These are phyloP conservation scores for Medicago ruthenica DNA, from an alignment of 306 rosid species.

Conservation along the genomic window DNA sequence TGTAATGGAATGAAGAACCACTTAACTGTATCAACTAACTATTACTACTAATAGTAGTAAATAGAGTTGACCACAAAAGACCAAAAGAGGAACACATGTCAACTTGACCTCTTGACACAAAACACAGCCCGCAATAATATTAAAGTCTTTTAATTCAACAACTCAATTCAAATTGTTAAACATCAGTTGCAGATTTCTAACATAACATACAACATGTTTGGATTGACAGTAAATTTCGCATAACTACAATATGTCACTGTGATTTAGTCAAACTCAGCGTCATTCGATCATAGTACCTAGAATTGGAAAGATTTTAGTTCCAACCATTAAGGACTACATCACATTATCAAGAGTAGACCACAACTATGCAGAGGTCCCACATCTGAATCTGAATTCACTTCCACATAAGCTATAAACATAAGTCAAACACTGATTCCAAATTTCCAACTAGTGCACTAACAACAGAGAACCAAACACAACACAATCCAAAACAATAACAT, in stretches of 20 bases:
- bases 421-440: constrained; percentile 14
- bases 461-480: constrained; percentile 9
- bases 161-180: not conserved
- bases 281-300: constrained; percentile 34
- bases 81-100: constrained; percentile 41
- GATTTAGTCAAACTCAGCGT: not conserved
- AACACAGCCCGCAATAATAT: constrained; percentile 35
- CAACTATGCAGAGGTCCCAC: constrained; percentile 72
- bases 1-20: constrained; percentile 32
- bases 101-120: constrained; percentile 46
- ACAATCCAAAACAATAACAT: constrained; percentile 1
- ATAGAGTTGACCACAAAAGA: constrained; percentile 42
- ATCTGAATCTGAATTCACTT: constrained; percentile 45
- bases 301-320: constrained; percentile 47
- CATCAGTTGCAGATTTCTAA: too few relatives aligned
- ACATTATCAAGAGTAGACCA: constrained; percentile 44
- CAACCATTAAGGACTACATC: constrained; percentile 49
- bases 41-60: constrained; percentile 4
- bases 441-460: constrained; percentile 17
- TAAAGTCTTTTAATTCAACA: constrained; percentile 32
- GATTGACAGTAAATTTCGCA: not conserved
- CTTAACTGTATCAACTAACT: constrained; percentile 26
- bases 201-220: too few relatives aligned
- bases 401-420: constrained; percentile 19
- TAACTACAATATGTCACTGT: too few relatives aligned